phyloP scores from a whole-genome alignment of 305 asterid genomes.

The Fraxinus dipetala region DNA sequence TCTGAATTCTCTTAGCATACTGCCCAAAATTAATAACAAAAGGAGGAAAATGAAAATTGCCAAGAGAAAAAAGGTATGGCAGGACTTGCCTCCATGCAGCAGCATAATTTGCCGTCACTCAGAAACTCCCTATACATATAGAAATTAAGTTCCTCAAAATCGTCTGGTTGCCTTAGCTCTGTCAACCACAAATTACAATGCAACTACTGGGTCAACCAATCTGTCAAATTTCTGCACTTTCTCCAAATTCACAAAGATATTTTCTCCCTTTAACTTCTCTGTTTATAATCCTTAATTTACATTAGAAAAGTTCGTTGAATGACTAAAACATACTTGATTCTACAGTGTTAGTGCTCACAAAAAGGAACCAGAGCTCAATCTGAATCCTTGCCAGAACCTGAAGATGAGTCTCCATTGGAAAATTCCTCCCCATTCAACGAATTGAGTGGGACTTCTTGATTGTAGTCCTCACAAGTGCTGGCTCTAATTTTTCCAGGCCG shows the following conservation, averaged over 20 bases:
- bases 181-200: slow-evolving; percentile 27
- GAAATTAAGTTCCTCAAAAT: slow-evolving; percentile 39
- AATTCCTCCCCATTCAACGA: slow-evolving; percentile 51
- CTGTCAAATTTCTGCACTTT: slow-evolving; percentile 35
- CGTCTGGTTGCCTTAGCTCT: slow-evolving; percentile 34
- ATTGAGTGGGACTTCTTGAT: slow-evolving; percentile 48
- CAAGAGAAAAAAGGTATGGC: slow-evolving; percentile 28
- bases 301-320: slow-evolving; percentile 55
- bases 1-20: slow-evolving; percentile 45
- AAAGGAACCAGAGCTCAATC: slow-evolving; percentile 52
- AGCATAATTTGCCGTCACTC: slow-evolving; percentile 34
- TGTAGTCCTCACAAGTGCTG: slow-evolving; percentile 57
- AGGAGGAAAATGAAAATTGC: slow-evolving; percentile 37
- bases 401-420: slow-evolving; percentile 55
- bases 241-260: slow-evolving; percentile 34
- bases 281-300: slow-evolving; percentile 59
- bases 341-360: slow-evolving; percentile 65
- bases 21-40: slow-evolving; percentile 38
- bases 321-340: slow-evolving; percentile 35
- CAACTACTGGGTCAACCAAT: slow-evolving; percentile 43
- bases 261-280: slow-evolving; percentile 30
- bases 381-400: slow-evolving; percentile 65
- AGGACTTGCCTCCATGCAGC: slow-evolving; percentile 36
- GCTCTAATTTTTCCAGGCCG: slow-evolving; percentile 61
- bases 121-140: slow-evolving; percentile 43